Evolutionary conservation across 352 stramenopile species (phyloP).

Genomic region (Pythium myriotylum): DNA sequence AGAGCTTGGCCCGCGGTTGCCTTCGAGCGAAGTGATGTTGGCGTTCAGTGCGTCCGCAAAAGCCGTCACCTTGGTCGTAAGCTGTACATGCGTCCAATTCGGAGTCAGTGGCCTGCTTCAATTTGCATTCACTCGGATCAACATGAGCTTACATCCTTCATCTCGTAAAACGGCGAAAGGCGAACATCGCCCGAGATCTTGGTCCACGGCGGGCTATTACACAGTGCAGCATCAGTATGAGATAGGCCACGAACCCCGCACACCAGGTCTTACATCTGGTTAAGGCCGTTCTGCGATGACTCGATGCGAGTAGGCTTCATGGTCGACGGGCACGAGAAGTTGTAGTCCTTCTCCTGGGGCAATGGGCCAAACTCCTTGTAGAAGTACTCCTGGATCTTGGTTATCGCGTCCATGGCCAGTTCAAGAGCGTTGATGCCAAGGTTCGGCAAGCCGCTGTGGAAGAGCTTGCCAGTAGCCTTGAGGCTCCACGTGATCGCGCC

Average conservation of each 20-base stretch:
- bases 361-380: constrained; percentile 89
- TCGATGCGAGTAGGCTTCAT: constrained; percentile 90
- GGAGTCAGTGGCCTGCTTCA: no score
- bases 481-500: constrained; percentile 88
- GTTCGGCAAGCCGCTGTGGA: constrained; percentile 91
- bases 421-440: constrained; percentile 91
- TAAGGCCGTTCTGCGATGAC: constrained; percentile 76
- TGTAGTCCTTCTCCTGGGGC: constrained; percentile 87
- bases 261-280: constrained; percentile 90
- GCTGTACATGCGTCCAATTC: no score
- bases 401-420: constrained; percentile 84
- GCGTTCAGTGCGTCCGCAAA: constrained; percentile 90
- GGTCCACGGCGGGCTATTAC: constrained; percentile 80
- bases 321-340: constrained; percentile 87
- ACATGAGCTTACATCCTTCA: constrained; percentile 73
- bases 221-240: no score
- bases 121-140: neutral
- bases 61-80: constrained; percentile 69
- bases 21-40: constrained; percentile 80
- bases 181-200: constrained; percentile 92
- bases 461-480: constrained; percentile 91
- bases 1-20: constrained; percentile 84
- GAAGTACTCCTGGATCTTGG: constrained; percentile 88
- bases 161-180: constrained; percentile 92
- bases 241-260: no score